Evolutionary conservation across 108 stramenopile species (phyloP), one percentile per base, ranked within the genome.

Genomic region (Discostella stelligeroides): DNA sequence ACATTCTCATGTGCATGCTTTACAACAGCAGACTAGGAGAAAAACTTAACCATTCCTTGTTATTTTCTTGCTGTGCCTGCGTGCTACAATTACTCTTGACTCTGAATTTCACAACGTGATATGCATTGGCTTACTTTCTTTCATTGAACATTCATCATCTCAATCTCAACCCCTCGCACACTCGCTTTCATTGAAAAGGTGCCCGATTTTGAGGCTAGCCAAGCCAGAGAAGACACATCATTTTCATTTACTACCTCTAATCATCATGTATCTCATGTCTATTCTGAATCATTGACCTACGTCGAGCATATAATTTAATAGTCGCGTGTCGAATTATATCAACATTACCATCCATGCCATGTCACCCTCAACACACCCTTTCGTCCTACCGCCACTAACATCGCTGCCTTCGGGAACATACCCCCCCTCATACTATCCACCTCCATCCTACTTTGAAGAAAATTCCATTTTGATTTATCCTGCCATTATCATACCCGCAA

Each of bases 401-500:
- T 37, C 55, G 10, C 68, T 69, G 0, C 62, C 75, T 14, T 46
- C 43, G 51, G 39, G 59, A 18, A 63, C 55, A 11, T 76, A 76
- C 38, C 75, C 75, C 1, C 75, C 75, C 27, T 76, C 75, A 41
- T 62, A 62, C 27, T 69, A 69, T 27, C 68, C 68, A 17, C 62
- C 68, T 39, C 75, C 67, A 29, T 46, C 55, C 17, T 68, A 20
- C 63, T 76, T 69, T 50, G 68, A 69, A 21, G 65, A 59, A 10
- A 34, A 60, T 7, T 63, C 68, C 24, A 40, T 21, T 38, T 2
- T 63, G 46, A 21, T 59, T 6, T 73, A 76, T 63, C 89, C 89
- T 46, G 88, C 92, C 11, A 17, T 94, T 15, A 70, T 88, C 12
- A 72, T 94, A 40, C 92, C 92, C 29, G 79, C 80, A 21, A 72